Base-by-base conservation (phyloP, 345 rosid genomes). In the Bruguiera gymnorhiza region DNA sequence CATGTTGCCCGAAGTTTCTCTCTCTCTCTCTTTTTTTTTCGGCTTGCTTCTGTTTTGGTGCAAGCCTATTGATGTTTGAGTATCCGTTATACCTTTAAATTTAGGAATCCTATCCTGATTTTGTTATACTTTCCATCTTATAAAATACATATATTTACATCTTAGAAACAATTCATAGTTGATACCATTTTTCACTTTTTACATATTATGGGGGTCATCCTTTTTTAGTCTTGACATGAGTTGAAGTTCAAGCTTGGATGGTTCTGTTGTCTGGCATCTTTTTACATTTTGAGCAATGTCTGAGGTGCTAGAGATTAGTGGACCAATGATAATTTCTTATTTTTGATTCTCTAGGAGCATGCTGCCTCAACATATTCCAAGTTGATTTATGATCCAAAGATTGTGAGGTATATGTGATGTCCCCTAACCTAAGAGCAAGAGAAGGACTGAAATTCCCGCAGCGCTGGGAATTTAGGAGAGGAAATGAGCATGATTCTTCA, bases 381-480 rank as follows among this genome's bases (percentile, higher is more conserved):
- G 58, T 48, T 31, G 29, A 18, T 20, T 18, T 53, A 11, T 32
- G 8, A 52, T 55, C 63, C 58, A 32, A 29, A 16, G 23, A 19
- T 37, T 32, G 66, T 32, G 19, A 51, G 29, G 19, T 52, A 61
- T 63, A 62, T n/a, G 31, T 27, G 68, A 63, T 73, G 78, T 20
- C 67, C n/a, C 59, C 62, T 50, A 63, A 32, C 60, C 55, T 72
- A 73, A 60, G 61, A 20, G 66, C 4, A 66, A 74, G 75, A 81
- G 75, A 68, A 63, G 86, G 83, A 43, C 55, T 74, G 65, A 68
- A 68, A 56, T 79, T 80, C 72, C 81, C 66, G 72, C 88, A 75
- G 64, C 79, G 87, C 18, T 86, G 87, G 91, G 86, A 75, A 60
- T 82, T 82, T 66, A 74, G 86, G 73, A 78, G 61, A 55, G 84